Conservation (phyloP, 2,329 filamentous ascomycete species). For the Fusarium sp. region DNA sequence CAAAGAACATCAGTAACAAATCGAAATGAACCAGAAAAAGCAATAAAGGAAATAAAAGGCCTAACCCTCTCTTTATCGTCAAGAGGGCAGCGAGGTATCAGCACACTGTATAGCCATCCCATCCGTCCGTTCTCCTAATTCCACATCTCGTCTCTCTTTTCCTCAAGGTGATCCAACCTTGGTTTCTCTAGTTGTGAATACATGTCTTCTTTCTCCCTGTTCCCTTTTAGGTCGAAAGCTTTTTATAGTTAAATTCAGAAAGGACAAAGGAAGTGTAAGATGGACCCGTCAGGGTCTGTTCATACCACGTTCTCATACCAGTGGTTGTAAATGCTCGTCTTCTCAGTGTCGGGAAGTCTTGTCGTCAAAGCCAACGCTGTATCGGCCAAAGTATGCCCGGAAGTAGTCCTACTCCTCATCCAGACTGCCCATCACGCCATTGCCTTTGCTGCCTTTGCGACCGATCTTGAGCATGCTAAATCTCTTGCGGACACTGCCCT, state of each 20-base stretch:
- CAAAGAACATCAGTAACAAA: conserved; percentile 5
- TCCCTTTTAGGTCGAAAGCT: conserved; percentile 2
- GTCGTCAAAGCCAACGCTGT: conserved; percentile 42
- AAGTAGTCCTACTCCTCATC: conserved; percentile 64
- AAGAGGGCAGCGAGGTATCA: conserved; percentile 42
- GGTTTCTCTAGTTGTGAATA: conserved; percentile 23
- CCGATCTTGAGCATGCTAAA: conserved; percentile 82
- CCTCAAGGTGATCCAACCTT: conserved; percentile 29
- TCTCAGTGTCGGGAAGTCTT: conserved; percentile 16
- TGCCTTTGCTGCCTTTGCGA: conserved; percentile 72
- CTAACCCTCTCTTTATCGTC: conserved; percentile 10
- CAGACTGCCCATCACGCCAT: conserved; percentile 64
- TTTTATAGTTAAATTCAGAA: conserved; percentile 21
- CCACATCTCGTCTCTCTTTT: background rate
- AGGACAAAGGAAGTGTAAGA: conserved; percentile 21
- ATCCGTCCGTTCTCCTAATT: conserved; percentile 6
- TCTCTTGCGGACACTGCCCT: conserved; percentile 78
- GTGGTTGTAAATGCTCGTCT: conserved; percentile 16
- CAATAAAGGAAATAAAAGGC: conserved; percentile 16
- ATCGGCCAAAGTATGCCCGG: conserved; percentile 48
- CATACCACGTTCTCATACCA: conserved; percentile 13
- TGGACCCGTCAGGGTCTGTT: conserved; percentile 9
- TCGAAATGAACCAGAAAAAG: conserved; percentile 12
- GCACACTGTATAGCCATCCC: conserved; percentile 33
- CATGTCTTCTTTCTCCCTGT: conserved; percentile 10